Evolutionary conservation across 192 early-diverging fungal species (phyloP).

Genomic region (Coemansia biformis): DNA sequence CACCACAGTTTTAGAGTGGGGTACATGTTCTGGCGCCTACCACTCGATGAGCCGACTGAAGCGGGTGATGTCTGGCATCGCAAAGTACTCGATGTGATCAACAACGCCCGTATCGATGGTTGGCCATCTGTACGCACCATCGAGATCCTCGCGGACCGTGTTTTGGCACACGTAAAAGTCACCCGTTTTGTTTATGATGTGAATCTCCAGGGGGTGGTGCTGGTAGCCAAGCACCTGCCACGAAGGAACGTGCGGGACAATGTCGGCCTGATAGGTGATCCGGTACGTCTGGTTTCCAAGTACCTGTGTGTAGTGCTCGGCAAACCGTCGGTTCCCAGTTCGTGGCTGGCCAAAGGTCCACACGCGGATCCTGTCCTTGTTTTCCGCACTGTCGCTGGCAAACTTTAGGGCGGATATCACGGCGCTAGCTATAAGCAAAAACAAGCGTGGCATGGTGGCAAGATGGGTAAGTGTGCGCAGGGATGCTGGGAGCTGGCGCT

Average conservation of each 20-base stretch:
- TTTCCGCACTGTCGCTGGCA: constrained; percentile 33
- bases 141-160: constrained; percentile 43
- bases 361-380: constrained; percentile 33
- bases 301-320: constrained; percentile 41
- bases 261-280: constrained; percentile 39
- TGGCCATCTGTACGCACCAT: constrained; percentile 50
- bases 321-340: constrained; percentile 39
- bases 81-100: constrained; percentile 49
- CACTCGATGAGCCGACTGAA: constrained; percentile 37
- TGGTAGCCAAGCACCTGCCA: constrained; percentile 52
- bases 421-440: constrained; percentile 32
- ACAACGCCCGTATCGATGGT: constrained; percentile 45
- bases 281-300: constrained; percentile 46
- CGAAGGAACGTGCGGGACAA: constrained; percentile 47
- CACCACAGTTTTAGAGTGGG: no score
- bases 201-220: constrained; percentile 47
- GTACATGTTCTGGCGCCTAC: no score
- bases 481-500: no score
- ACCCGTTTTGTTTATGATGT: constrained; percentile 39
- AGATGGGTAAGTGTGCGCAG: no score
- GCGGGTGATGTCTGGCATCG: constrained; percentile 37
- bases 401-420: constrained; percentile 40
- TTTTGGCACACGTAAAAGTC: constrained; percentile 50
- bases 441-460: no score
- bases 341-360: constrained; percentile 51